Evolutionary conservation across 305 asterid species (phyloP).

Genomic region (Fraxinus latifolia): DNA sequence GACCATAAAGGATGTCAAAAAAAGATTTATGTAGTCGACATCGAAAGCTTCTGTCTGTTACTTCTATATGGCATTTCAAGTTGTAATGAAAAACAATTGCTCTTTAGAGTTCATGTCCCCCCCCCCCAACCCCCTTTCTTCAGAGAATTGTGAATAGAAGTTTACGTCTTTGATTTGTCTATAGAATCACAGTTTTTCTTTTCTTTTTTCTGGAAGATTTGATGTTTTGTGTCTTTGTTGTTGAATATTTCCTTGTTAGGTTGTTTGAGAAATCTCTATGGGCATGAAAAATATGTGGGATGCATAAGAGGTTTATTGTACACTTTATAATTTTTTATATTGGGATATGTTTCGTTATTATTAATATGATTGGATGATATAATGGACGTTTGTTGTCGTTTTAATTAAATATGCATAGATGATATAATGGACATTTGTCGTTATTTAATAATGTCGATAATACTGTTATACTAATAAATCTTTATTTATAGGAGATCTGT

Average conservation of each 20-base stretch:
- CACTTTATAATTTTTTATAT: no score
- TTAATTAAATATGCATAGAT: background rate
- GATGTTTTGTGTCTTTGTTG: background rate
- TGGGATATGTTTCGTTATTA: background rate
- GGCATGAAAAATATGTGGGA: background rate
- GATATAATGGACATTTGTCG: background rate
- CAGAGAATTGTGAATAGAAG: background rate
- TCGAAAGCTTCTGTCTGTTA: background rate
- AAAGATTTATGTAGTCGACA: background rate
- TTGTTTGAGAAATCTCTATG: background rate
- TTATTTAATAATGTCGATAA: background rate
- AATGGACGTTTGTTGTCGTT: background rate
- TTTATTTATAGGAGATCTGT: background rate
- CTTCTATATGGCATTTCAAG: background rate
- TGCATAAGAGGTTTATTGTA: background rate
- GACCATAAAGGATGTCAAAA: background rate
- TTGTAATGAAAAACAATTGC: background rate
- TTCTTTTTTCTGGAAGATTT: background rate
- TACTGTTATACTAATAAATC: no score
- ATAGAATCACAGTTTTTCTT: background rate
- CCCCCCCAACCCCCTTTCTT: background rate
- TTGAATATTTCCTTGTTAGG: background rate
- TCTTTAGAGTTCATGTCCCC: background rate
- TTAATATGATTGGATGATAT: background rate
- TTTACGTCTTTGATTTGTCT: background rate